Conservation (phyloP, 306 rosid species). For the Medicago ruthenica region DNA sequence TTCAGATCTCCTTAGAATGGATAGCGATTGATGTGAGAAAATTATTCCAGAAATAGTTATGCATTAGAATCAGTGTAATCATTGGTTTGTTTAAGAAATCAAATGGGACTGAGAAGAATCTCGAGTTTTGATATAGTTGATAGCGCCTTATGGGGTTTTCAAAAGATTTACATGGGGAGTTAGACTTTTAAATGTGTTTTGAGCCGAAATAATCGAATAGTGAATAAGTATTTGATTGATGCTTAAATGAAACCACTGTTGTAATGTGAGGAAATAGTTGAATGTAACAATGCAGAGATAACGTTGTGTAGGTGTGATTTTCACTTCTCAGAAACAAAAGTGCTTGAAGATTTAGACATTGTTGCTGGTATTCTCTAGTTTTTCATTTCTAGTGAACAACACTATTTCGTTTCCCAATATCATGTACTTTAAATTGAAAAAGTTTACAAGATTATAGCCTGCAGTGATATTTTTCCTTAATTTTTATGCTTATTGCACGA, state of each 20-base stretch:
- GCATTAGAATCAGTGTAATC: conserved; percentile 22
- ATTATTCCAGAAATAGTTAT: conserved; percentile 8
- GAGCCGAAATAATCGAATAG: conserved; percentile 16
- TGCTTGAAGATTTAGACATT: no score
- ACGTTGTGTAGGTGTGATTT: conserved; percentile 9
- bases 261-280: conserved; percentile 29
- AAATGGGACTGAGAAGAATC: conserved; percentile 23
- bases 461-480: no score
- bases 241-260: conserved; percentile 30
- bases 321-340: not conserved
- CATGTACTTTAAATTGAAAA: no score
- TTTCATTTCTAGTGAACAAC: no score
- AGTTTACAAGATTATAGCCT: no score
- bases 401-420: no score
- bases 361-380: no score
- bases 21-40: conserved; percentile 1
- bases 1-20: conserved; percentile 78
- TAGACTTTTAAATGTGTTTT: conserved; percentile 35
- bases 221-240: conserved; percentile 6
- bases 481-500: no score
- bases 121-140: conserved; percentile 41
- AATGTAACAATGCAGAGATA: conserved; percentile 35
- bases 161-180: conserved; percentile 11
- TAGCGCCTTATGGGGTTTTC: conserved; percentile 30
- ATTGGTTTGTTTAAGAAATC: conserved; percentile 25